Evolutionary conservation across 768 basidiomycete species (phyloP).

Genomic region (Boletus pseudopeckii): DNA sequence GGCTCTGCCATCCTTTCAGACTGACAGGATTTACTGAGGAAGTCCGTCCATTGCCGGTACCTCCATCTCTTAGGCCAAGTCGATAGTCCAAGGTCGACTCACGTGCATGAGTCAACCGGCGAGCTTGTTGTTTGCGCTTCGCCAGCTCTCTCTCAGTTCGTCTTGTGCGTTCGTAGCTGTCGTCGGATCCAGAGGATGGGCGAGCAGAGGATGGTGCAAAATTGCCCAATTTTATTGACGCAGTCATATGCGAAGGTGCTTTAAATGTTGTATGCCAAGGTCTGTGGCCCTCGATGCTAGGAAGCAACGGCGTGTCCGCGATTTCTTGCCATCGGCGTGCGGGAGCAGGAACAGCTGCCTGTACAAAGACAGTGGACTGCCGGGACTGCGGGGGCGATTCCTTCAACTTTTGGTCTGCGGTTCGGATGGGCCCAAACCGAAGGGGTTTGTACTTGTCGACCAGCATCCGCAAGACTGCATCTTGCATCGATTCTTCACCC

Average conservation of each 20-base stretch:
- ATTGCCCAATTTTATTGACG: constrained; percentile 52
- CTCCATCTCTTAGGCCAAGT: constrained; percentile 47
- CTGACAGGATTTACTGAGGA: constrained; percentile 50
- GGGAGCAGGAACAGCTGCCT: not conserved
- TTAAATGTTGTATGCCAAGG: constrained; percentile 73
- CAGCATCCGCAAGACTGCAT: constrained; percentile 78
- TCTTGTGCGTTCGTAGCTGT: constrained; percentile 37
- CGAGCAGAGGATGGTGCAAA: constrained; percentile 32
- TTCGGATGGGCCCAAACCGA: constrained; percentile 52
- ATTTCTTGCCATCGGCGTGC: constrained; percentile 7
- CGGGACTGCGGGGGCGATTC: constrained; percentile 41
- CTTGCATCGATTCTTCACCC: constrained; percentile 67
- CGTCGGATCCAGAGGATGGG: constrained; percentile 13
- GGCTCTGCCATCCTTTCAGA: constrained; percentile 69
- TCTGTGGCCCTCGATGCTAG: constrained; percentile 51
- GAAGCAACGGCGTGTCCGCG: constrained; percentile 49
- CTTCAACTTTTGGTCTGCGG: constrained; percentile 67
- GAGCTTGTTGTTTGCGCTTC: constrained; percentile 51
- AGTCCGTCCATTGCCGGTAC: not conserved
- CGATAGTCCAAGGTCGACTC: constrained; percentile 78
- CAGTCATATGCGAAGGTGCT: constrained; percentile 49
- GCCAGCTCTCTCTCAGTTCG: constrained; percentile 47
- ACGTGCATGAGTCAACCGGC: constrained; percentile 56
- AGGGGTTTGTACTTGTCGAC: constrained; percentile 85
- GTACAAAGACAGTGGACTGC: constrained; percentile 8